A percentile compares a stretch with the other conserved stretches of the same genome.
These are phyloP conservation scores for Wickerhamomyces chambardii DNA, from an alignment of 805 yeast genomes.

Conservation along the genomic window DNA sequence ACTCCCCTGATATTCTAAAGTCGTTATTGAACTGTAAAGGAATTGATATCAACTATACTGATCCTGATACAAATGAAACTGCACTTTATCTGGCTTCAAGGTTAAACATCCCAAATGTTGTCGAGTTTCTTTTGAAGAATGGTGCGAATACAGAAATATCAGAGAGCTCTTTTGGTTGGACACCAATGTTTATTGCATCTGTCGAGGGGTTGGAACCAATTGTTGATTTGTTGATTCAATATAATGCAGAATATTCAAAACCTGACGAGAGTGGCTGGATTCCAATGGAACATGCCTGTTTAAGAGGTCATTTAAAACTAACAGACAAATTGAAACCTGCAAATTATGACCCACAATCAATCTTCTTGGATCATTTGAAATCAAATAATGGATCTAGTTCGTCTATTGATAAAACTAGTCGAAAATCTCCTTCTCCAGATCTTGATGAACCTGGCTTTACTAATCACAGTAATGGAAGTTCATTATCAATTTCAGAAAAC, in stretches of 20 bases:
- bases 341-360: slow-evolving; percentile 21
- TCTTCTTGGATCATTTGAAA: not conserved
- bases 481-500: not conserved
- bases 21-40: slow-evolving; percentile 46
- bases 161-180: slow-evolving; percentile 84
- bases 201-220: slow-evolving; percentile 67
- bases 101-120: slow-evolving; percentile 43
- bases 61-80: slow-evolving; percentile 60
- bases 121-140: slow-evolving; percentile 40
- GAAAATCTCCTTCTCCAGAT: not conserved
- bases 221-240: slow-evolving; percentile 41
- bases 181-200: slow-evolving; percentile 86
- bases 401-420: not conserved
- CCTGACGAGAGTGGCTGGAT: slow-evolving; percentile 91
- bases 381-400: not conserved
- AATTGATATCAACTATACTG: slow-evolving; percentile 56
- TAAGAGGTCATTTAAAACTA: slow-evolving; percentile 76
- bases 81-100: slow-evolving; percentile 78
- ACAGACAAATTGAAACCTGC: slow-evolving; percentile 52
- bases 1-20: slow-evolving; percentile 46
- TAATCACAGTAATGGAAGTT: not conserved
- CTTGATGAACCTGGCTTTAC: not conserved
- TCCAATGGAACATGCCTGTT: slow-evolving; percentile 93
- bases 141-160: slow-evolving; percentile 71
- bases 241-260: slow-evolving; percentile 43